Conservation (phyloP, 495 filamentous ascomycete species). For the Saxophila tyrrhenica region DNA sequence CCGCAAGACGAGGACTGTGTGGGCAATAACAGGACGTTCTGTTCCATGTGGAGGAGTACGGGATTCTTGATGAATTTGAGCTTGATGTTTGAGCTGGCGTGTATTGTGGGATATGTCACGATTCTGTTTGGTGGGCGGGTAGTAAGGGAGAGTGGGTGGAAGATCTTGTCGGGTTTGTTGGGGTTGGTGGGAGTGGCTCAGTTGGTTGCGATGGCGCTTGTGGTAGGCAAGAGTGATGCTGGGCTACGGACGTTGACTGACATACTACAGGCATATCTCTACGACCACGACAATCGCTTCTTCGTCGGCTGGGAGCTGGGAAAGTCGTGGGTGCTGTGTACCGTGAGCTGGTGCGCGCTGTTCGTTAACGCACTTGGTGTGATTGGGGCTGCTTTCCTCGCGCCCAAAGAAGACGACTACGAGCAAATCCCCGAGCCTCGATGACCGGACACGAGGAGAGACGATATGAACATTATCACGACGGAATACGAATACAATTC, state of each 20-base stretch:
- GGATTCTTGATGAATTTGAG: constrained; percentile 80
- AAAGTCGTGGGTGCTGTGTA: constrained; percentile 65
- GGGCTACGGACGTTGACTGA: background rate
- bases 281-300: constrained; percentile 76
- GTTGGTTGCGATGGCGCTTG: constrained; percentile 60
- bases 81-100: constrained; percentile 62
- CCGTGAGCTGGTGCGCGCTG: constrained; percentile 56
- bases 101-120: constrained; percentile 60
- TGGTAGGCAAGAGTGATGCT: constrained; percentile 46
- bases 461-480: no score
- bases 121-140: constrained; percentile 66
- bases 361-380: constrained; percentile 51
- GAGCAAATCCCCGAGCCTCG: constrained; percentile 48
- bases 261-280: constrained; percentile 57
- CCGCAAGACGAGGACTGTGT: constrained; percentile 56
- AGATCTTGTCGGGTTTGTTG: constrained; percentile 53
- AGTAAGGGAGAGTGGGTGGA: constrained; percentile 69
- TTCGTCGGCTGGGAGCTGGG: constrained; percentile 75
- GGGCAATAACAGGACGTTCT: constrained; percentile 64
- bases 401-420: constrained; percentile 79
- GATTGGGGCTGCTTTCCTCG: constrained; percentile 47
- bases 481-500: no score
- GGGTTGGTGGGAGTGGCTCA: constrained; percentile 49
- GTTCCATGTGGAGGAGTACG: constrained; percentile 78
- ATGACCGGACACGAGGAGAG: no score